Base-by-base conservation (phyloP, 2,329 filamentous ascomycete species). In the Cladosporium sp. region DNA sequence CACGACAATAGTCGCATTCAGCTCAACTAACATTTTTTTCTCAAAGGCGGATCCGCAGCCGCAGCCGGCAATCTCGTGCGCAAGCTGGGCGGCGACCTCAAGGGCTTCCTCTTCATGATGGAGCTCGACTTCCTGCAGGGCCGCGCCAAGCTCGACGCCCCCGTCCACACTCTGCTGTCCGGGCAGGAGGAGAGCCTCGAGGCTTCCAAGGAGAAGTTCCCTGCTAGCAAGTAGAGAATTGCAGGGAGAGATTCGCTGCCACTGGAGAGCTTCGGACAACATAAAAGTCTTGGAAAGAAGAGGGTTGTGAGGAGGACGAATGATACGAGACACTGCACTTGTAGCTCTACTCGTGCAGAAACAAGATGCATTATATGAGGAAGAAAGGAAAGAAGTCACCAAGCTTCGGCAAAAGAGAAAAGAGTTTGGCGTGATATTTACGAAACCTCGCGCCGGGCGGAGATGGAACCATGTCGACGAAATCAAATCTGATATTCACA, bases 41-140 rank as follows among this genome's bases (percentile, higher is more conserved):
- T n/a, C 9, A 50, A 57, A 96, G 92, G 92, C 72, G 93, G 93
- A 62, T 96, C 90, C 58, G 93, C 93, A 51, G 82, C 83, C 58
- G 93, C 92, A 54, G 92, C 90, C 17, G 90, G 88, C 57, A 81
- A 88, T 56, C 85, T 99, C 53, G 88, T 97, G 62, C 79, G 84
- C 69, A 84, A 95, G 72, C 82, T 95, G 58, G 89, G 90, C 60
- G 93, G 91, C 58, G 78, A 82, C n/a, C 77, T 97, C 41, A 73
- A 96, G 53, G 92, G 89, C 61, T 97, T 88, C 73, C 76, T 96
- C 56, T 99, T 99, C 77, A 88, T 99, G 64, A 87, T 97, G 68
- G 92, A 97, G 72, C 86, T 99, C 58, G 86, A 90, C 62, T 92
- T 93, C 73, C 83, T 99, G 60, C 89, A 95, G 68, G 93, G 93